A percentile compares a stretch with the other conserved stretches of the same genome.
Conservation (phyloP, 495 filamentous ascomycete genomes). For the Talaromyces stipitatus region DNA sequence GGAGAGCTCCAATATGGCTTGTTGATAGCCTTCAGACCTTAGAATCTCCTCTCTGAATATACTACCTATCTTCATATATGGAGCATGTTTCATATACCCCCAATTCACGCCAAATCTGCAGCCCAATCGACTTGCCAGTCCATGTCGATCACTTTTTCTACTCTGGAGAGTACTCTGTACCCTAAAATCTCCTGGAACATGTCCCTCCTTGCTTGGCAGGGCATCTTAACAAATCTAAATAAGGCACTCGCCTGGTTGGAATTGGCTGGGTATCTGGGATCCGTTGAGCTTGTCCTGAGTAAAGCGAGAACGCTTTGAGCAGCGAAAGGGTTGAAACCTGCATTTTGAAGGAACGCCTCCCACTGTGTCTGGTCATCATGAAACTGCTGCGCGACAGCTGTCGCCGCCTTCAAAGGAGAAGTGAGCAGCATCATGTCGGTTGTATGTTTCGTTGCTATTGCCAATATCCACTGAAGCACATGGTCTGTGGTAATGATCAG, state of each 20-base stretch:
- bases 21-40: neutral
- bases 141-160: slow-evolving; percentile 32
- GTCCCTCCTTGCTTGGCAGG: slow-evolving; percentile 18
- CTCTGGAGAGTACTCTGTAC: slow-evolving; percentile 43
- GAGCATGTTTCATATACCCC: neutral
- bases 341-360: slow-evolving; percentile 66
- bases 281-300: neutral
- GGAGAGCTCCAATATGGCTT: no score
- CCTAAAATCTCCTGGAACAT: slow-evolving; percentile 43
- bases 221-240: slow-evolving; percentile 17
- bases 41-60: slow-evolving; percentile 30
- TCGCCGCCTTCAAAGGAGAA: neutral
- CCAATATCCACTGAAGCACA: slow-evolving; percentile 18
- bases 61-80: neutral
- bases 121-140: slow-evolving; percentile 21
- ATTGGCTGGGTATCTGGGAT: neutral
- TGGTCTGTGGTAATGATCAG: neutral
- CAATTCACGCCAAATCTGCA: slow-evolving; percentile 11
- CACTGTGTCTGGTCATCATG: slow-evolving; percentile 50
- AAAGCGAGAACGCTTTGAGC: slow-evolving; percentile 58
- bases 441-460: slow-evolving; percentile 20
- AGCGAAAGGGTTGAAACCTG: slow-evolving; percentile 73
- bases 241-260: neutral
- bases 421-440: slow-evolving; percentile 16
- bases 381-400: neutral